These are phyloP conservation scores for Pterulicium gracile DNA, from an alignment of 1,284 basidiomycete species.

Conservation along the genomic window DNA sequence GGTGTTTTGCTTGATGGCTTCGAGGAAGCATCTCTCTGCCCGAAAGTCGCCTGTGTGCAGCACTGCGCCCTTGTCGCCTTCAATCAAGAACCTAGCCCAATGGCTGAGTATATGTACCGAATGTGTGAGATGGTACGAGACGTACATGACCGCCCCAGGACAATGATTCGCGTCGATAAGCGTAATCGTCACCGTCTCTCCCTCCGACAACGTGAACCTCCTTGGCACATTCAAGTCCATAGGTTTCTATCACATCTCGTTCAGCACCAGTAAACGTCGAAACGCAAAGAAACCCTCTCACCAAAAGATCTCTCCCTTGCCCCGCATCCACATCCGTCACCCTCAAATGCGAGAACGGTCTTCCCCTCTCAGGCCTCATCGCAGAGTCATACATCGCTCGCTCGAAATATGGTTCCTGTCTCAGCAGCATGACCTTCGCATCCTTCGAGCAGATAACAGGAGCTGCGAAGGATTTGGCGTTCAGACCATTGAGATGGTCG, in stretches of 20 bases:
- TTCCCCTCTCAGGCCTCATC: slow-evolving; percentile 39
- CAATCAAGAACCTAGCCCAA: slow-evolving; percentile 89
- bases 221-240: slow-evolving; percentile 58
- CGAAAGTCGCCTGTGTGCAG: slow-evolving; percentile 92
- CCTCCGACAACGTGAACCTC: slow-evolving; percentile 42
- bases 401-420: slow-evolving; percentile 60
- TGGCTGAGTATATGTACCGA: slow-evolving; percentile 22
- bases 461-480: slow-evolving; percentile 56
- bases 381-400: slow-evolving; percentile 44
- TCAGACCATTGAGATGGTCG: slow-evolving; percentile 66
- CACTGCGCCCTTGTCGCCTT: slow-evolving; percentile 59
- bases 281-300: slow-evolving; percentile 19
- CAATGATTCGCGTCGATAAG: slow-evolving; percentile 91
- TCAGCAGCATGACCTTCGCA: slow-evolving; percentile 74
- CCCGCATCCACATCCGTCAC: slow-evolving; percentile 35
- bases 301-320: slow-evolving; percentile 55
- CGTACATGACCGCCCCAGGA: slow-evolving; percentile 85
- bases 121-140: slow-evolving; percentile 5
- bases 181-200: slow-evolving; percentile 60
- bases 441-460: slow-evolving; percentile 68
- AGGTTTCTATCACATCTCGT: slow-evolving; percentile 23
- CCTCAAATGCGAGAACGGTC: slow-evolving; percentile 61
- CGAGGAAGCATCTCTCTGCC: slow-evolving; percentile 72
- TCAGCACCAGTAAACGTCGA: not conserved
- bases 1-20: slow-evolving; percentile 56